phyloP scores from a whole-genome alignment of 2,329 filamentous ascomycete genomes.

The Neofusicoccum cordaticola region DNA sequence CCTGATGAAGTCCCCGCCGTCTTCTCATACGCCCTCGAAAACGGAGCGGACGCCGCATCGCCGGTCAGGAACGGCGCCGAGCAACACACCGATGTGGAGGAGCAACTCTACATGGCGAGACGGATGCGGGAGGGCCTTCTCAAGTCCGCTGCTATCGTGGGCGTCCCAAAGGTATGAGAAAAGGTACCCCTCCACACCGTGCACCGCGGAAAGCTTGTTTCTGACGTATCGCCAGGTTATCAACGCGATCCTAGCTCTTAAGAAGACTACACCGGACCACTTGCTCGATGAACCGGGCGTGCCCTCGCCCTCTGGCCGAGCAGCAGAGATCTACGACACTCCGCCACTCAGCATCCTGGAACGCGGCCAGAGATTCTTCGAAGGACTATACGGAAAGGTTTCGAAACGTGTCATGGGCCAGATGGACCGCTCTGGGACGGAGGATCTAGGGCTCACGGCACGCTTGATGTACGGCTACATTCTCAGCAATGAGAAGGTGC shows the following conservation, averaged over 20 bases:
- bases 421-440: conserved; percentile 50
- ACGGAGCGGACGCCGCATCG: conserved; percentile 23
- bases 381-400: conserved; percentile 52
- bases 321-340: conserved; percentile 39
- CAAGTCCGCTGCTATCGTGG: conserved; percentile 49
- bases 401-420: conserved; percentile 47
- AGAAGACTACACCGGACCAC: conserved; percentile 41
- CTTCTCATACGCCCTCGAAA: conserved; percentile 43
- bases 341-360: conserved; percentile 37
- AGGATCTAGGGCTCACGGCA: conserved; percentile 50
- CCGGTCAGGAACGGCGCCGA: neutral
- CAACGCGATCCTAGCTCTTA: conserved; percentile 45
- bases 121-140: conserved; percentile 51
- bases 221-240: conserved; percentile 22
- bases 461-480: conserved; percentile 51
- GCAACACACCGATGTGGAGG: conserved; percentile 34
- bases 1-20: conserved; percentile 49
- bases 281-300: conserved; percentile 41
- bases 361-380: conserved; percentile 49
- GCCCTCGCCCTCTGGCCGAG: conserved; percentile 40
- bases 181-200: conserved; percentile 1
- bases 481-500: conserved; percentile 47
- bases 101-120: conserved; percentile 45
- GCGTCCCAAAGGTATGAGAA: conserved; percentile 48
- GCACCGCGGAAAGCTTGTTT: conserved; percentile 3